Conservation (phyloP, 495 filamentous ascomycete species). For the Pseudomonodictys pantanalensis region DNA sequence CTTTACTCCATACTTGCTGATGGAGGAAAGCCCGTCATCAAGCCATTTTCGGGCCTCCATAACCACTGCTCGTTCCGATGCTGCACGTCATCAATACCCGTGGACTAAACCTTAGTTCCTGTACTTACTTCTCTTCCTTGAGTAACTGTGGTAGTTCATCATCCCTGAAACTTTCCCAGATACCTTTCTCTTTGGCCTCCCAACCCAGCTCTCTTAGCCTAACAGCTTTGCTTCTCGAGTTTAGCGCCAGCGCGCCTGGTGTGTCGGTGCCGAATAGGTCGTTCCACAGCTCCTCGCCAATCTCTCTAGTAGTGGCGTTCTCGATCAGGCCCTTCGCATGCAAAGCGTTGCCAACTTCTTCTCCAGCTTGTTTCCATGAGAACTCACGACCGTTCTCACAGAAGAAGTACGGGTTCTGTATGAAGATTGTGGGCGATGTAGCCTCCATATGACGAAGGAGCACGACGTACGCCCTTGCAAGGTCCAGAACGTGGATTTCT, state of each 20-base stretch:
- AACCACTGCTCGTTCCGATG: neutral
- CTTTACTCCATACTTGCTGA: no score
- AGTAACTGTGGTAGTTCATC: constrained; percentile 45
- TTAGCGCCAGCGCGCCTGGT: constrained; percentile 34
- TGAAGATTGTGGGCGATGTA: constrained; percentile 11
- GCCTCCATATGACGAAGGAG: constrained; percentile 41
- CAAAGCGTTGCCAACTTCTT: constrained; percentile 35
- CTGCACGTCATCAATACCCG: neutral
- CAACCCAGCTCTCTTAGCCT: constrained; percentile 41
- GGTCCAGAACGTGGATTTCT: constrained; percentile 39
- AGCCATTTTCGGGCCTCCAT: neutral
- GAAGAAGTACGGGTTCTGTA: constrained; percentile 43
- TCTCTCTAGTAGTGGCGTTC: constrained; percentile 30
- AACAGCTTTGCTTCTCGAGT: constrained; percentile 36
- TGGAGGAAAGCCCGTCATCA: no score
- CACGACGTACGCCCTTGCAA: constrained; percentile 36
- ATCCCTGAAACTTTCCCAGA: constrained; percentile 37
- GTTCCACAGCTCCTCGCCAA: constrained; percentile 33
- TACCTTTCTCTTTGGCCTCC: constrained; percentile 42
- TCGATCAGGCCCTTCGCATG: constrained; percentile 30
- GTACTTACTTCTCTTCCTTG: constrained; percentile 24
- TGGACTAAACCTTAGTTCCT: neutral
- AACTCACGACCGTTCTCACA: constrained; percentile 43
- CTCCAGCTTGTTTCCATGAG: constrained; percentile 34
- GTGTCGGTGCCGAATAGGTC: constrained; percentile 40